Evolutionary conservation across 441 rosid species (phyloP).

Genomic region (Mallotus repandus): DNA sequence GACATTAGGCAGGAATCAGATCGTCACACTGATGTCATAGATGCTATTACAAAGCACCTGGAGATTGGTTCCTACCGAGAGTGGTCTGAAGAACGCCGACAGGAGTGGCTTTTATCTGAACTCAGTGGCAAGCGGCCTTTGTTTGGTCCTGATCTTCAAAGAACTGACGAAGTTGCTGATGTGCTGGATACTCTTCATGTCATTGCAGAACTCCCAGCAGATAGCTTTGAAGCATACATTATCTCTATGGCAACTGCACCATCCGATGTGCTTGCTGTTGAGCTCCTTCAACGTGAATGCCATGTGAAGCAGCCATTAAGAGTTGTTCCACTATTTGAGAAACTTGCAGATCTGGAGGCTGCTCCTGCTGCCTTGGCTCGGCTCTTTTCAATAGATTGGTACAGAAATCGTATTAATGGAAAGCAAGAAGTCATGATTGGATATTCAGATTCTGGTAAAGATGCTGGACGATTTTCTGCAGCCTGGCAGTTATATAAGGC

Average conservation of each 20-base stretch:
- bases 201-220: conserved; percentile 75
- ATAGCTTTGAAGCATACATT: conserved; percentile 86
- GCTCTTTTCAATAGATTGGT: conserved; percentile 92
- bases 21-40: conserved; percentile 86
- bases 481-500: conserved; percentile 96
- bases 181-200: conserved; percentile 82
- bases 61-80: conserved; percentile 85
- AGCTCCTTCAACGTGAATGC: conserved; percentile 89
- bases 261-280: conserved; percentile 90
- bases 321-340: conserved; percentile 91
- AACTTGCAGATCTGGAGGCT: conserved; percentile 92
- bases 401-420: conserved; percentile 76
- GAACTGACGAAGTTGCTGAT: conserved; percentile 86
- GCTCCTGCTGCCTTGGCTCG: conserved; percentile 93
- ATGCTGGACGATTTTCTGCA: conserved; percentile 90
- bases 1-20: conserved; percentile 97
- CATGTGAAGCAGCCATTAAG: conserved; percentile 74
- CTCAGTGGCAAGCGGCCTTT: conserved; percentile 87
- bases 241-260: conserved; percentile 96
- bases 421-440: conserved; percentile 99
- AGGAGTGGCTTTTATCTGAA: conserved; percentile 92
- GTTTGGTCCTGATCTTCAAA: conserved; percentile 82
- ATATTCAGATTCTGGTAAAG: conserved; percentile 96
- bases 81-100: conserved; percentile 82
- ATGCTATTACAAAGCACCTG: conserved; percentile 80